Evolutionary conservation across 1,284 basidiomycete genomes (phyloP).

Genomic region (Spongispora temasekensis): DNA sequence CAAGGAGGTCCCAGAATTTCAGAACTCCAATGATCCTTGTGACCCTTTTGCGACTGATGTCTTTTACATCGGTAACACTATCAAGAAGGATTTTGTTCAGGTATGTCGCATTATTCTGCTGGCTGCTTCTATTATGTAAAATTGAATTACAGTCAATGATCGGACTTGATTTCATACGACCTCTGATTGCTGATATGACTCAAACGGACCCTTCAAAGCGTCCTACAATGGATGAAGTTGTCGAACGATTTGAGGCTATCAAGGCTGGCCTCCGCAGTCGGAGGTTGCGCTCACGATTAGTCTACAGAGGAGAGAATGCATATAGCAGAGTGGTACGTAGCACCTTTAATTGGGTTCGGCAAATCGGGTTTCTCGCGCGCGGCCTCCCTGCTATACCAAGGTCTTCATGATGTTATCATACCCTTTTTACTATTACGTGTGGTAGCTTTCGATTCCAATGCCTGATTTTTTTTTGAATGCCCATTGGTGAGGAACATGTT

Average conservation of each 20-base stretch:
- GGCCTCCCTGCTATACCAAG: constrained; percentile 16
- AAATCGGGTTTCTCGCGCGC: constrained; percentile 5
- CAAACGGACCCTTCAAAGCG: constrained; percentile 21
- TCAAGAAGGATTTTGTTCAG: constrained; percentile 30
- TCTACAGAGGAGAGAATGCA: constrained; percentile 3
- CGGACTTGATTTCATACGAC: constrained; percentile 19
- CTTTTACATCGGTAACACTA: constrained; percentile 39
- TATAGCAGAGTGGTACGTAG: not conserved
- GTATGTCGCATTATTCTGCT: constrained; percentile 21
- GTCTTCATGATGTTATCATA: not conserved
- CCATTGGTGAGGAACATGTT: no score
- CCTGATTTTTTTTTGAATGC: no score
- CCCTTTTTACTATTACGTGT: no score
- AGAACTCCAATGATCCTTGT: constrained; percentile 18
- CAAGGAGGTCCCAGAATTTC: constrained; percentile 27
- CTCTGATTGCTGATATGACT: constrained; percentile 19
- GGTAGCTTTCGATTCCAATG: no score
- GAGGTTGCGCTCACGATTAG: constrained; percentile 23
- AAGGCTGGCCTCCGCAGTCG: not conserved
- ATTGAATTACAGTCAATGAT: constrained; percentile 2
- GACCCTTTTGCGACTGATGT: constrained; percentile 41
- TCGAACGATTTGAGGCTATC: constrained; percentile 10
- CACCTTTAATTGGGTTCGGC: constrained; percentile 18
- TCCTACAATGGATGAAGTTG: constrained; percentile 22
- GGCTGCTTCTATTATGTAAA: not conserved